Conservation (phyloP, 2,329 filamentous ascomycete species). For the Epichloe typhina region DNA sequence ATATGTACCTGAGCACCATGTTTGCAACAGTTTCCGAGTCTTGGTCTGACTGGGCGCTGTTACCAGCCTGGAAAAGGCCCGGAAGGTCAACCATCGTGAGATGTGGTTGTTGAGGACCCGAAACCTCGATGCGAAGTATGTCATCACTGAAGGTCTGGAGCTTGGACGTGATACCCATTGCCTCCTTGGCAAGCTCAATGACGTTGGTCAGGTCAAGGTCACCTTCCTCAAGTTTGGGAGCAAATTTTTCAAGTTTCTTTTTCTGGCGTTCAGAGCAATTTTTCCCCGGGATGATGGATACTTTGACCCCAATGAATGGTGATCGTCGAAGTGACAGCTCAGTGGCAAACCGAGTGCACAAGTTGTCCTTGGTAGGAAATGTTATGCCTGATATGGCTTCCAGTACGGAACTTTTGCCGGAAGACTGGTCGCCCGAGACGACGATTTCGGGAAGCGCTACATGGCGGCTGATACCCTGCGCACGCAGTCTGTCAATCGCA, state of each 20-base stretch:
- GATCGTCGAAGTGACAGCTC: conserved; percentile 44
- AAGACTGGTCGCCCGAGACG: conserved; percentile 47
- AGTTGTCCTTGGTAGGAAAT: conserved; percentile 43
- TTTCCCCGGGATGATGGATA: conserved; percentile 19
- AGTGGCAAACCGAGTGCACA: conserved; percentile 51
- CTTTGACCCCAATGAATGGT: conserved; percentile 17
- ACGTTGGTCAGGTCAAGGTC: conserved; percentile 17
- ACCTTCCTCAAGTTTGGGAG: not conserved
- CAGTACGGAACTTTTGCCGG: conserved; percentile 51
- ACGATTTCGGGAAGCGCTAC: conserved; percentile 34
- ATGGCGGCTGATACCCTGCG: conserved; percentile 5
- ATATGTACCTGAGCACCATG: conserved; percentile 43
- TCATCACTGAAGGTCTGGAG: conserved; percentile 30
- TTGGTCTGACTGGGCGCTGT: conserved; percentile 27
- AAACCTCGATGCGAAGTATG: conserved; percentile 33
- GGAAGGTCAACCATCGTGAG: conserved; percentile 48
- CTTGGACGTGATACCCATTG: conserved; percentile 34
- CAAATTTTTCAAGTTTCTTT: conserved; percentile 15
- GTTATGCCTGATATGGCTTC: conserved; percentile 49
- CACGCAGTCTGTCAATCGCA: conserved; percentile 6
- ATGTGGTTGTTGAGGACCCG: conserved; percentile 33
- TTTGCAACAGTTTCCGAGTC: conserved; percentile 31
- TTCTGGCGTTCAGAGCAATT: conserved; percentile 14
- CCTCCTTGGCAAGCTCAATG: conserved; percentile 25
- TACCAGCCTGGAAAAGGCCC: conserved; percentile 36